A percentile compares a stretch with the other conserved stretches of the same genome.
Evolutionary conservation across 2,329 filamentous ascomycete genomes (phyloP).

Genomic region (Sporothrix curviconia): DNA sequence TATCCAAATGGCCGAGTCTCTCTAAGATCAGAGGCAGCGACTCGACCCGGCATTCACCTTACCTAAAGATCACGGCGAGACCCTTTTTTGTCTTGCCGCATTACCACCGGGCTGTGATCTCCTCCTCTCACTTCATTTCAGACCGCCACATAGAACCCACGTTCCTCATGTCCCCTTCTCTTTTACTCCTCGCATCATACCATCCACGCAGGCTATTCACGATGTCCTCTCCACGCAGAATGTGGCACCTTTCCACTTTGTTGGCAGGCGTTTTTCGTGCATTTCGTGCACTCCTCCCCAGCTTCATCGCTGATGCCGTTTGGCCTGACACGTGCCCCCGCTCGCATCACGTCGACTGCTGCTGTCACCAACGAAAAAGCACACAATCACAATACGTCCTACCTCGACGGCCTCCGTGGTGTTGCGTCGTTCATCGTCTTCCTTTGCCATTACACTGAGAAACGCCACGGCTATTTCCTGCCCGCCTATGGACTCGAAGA

Average conservation of each 20-base stretch:
- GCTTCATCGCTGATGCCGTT: slow-evolving; percentile 28
- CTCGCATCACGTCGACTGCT: slow-evolving; percentile 17
- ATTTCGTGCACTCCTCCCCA: slow-evolving; percentile 24
- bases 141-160: no score
- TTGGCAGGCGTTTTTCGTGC: background rate
- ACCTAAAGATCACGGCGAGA: background rate
- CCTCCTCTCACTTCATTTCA: background rate
- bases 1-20: background rate
- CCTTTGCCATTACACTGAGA: slow-evolving; percentile 41
- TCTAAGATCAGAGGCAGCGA: background rate
- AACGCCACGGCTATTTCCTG: slow-evolving; percentile 30
- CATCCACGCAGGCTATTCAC: no score
- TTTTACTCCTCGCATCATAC: no score
- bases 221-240: background rate
- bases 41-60: background rate
- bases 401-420: slow-evolving; percentile 45
- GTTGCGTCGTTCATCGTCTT: slow-evolving; percentile 43
- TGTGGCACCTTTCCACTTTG: background rate
- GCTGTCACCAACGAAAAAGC: slow-evolving; percentile 17
- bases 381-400: slow-evolving; percentile 41
- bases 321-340: slow-evolving; percentile 23
- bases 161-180: no score
- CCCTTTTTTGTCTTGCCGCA: background rate
- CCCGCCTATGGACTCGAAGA: slow-evolving; percentile 33
- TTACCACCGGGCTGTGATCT: background rate